Percentiles rank a stretch among this genome's conserved stretches.
These are phyloP conservation scores for Teratosphaeria gauchensis DNA, from an alignment of 2,329 filamentous ascomycete genomes.

Conservation along the genomic window DNA sequence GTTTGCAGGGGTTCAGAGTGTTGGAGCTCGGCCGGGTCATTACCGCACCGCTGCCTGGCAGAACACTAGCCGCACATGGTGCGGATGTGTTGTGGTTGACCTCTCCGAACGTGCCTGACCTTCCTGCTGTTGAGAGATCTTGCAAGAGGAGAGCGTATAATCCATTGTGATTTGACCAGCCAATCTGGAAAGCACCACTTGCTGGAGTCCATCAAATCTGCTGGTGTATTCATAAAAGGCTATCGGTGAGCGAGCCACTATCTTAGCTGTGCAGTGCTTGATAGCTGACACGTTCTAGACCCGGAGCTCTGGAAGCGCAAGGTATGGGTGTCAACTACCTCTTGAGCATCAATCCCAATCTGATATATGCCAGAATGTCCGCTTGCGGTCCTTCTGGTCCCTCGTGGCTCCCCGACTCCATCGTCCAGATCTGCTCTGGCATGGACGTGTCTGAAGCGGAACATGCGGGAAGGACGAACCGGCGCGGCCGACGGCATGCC, in stretches of 20 bases:
- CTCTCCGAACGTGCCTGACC: constrained; percentile 15
- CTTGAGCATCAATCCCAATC: constrained; percentile 17
- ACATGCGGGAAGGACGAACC: constrained; percentile 31
- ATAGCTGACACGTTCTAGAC: background rate
- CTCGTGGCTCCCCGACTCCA: constrained; percentile 46
- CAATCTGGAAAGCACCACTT: constrained; percentile 19
- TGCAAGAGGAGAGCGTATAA: constrained; percentile 18
- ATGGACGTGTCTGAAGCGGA: constrained; percentile 48
- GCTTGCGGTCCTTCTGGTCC: constrained; percentile 43
- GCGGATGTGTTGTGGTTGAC: constrained; percentile 24
- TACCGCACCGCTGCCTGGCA: constrained; percentile 20
- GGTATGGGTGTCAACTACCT: background rate
- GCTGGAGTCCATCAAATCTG: constrained; percentile 22
- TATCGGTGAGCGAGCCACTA: constrained; percentile 25
- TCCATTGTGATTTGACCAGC: constrained; percentile 27
- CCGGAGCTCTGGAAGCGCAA: background rate
- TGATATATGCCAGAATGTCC: constrained; percentile 44
- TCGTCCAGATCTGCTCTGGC: constrained; percentile 47
- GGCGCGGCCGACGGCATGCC: constrained; percentile 40
- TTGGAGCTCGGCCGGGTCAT: constrained; percentile 21
- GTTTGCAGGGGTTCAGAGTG: constrained; percentile 30
- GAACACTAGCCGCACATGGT: constrained; percentile 21
- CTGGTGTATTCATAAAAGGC: constrained; percentile 38
- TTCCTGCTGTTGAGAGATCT: constrained; percentile 18
- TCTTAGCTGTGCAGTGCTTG: background rate